Conservation (phyloP, 345 rosid genomes). For the Eucalyptus erythrocorys region DNA sequence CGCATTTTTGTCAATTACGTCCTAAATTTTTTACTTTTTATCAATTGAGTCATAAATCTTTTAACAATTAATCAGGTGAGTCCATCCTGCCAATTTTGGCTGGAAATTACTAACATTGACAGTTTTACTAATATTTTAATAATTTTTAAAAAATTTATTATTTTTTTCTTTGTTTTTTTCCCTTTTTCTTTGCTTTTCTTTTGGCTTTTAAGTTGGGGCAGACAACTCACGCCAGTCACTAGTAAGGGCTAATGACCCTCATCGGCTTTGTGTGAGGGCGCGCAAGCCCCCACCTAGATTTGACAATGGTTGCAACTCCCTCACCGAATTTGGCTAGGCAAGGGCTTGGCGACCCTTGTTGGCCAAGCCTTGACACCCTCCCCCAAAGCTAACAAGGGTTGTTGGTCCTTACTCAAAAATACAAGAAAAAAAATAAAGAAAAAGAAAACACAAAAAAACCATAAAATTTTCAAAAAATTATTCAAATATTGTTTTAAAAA, state of each 20-base stretch:
- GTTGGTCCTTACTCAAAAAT: fast-evolving
- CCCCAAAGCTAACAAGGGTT: fast-evolving
- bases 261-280: fast-evolving
- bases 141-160: fast-evolving
- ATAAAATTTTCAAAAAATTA: too few species aligned
- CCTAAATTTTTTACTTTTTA: too few species aligned
- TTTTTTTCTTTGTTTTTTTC: too few species aligned
- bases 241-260: not conserved
- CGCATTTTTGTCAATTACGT: not conserved
- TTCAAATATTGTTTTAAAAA: too few species aligned
- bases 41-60: fast-evolving
- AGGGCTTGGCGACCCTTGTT: not conserved
- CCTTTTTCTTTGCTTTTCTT: too few species aligned
- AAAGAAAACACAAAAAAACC: not conserved
- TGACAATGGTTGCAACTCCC: fast-evolving
- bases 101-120: fast-evolving
- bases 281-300: not conserved
- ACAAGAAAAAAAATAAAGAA: fast-evolving
- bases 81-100: fast-evolving
- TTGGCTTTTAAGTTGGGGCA: not conserved
- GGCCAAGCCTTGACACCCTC: fast-evolving
- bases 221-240: too few species aligned
- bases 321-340: not conserved
- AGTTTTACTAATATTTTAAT: too few species aligned
- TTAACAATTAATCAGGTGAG: not conserved